Conservation (phyloP, 2,329 filamentous ascomycete genomes). For the Pseudogymnoascus sp. region DNA sequence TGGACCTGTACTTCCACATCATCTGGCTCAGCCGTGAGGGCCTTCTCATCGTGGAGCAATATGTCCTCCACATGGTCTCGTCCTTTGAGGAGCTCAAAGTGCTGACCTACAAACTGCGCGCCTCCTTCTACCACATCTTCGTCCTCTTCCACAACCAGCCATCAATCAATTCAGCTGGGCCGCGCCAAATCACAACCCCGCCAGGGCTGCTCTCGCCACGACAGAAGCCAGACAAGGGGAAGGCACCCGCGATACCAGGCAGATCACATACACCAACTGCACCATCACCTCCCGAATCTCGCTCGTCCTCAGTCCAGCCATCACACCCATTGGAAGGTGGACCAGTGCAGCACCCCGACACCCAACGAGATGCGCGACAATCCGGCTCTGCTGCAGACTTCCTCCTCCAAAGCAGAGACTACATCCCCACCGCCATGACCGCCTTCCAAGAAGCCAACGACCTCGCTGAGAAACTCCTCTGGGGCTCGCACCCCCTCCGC, state of each 20-base stretch:
- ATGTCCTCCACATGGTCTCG: slow-evolving; percentile 77
- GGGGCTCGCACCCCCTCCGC: slow-evolving; percentile 82
- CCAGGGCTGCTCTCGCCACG: slow-evolving; percentile 27
- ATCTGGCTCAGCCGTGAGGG: slow-evolving; percentile 94
- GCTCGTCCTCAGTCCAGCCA: slow-evolving; percentile 27
- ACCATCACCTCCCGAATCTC: slow-evolving; percentile 16
- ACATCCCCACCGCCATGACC: slow-evolving; percentile 70
- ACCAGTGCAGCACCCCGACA: slow-evolving; percentile 40
- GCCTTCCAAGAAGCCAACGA: slow-evolving; percentile 73
- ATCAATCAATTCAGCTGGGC: slow-evolving; percentile 41
- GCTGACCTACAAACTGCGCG: slow-evolving; percentile 81
- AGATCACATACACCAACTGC: slow-evolving; percentile 15
- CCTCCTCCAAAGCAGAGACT: slow-evolving; percentile 71
- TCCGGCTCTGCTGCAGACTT: slow-evolving; percentile 56
- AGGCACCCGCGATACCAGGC: slow-evolving; percentile 14
- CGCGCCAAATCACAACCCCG: slow-evolving; percentile 33
- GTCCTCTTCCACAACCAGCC: slow-evolving; percentile 93
- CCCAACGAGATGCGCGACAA: slow-evolving; percentile 33
- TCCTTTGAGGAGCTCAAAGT: slow-evolving; percentile 80
- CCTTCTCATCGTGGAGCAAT: slow-evolving; percentile 76
- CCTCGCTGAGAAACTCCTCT: slow-evolving; percentile 68
- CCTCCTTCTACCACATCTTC: slow-evolving; percentile 94
- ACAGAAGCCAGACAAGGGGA: slow-evolving; percentile 26
- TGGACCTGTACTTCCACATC: slow-evolving; percentile 83
- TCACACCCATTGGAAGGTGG: slow-evolving; percentile 29